Evolutionary conservation across 306 rosid genomes (phyloP).

Genomic region (Vigna mungo): DNA sequence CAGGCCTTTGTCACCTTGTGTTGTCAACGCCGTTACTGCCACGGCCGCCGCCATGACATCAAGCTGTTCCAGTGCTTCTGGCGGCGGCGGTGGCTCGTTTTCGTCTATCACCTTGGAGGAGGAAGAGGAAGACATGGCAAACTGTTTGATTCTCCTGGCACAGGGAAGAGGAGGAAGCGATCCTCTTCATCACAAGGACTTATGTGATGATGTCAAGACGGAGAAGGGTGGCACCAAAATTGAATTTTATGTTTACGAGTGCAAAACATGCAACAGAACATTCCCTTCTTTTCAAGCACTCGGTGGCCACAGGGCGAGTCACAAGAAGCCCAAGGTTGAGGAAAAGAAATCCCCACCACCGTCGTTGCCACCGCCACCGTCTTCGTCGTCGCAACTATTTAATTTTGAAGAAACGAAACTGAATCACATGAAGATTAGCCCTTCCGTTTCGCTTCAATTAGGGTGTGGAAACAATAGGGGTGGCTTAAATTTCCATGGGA

Average conservation of each 20-base stretch:
- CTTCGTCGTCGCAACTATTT: not conserved
- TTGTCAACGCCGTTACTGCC: not conserved
- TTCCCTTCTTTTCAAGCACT: slow-evolving; percentile 98
- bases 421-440: slow-evolving; percentile 3
- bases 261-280: slow-evolving; percentile 88
- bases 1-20: slow-evolving; percentile 52
- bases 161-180: slow-evolving; percentile 43
- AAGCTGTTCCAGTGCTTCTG: slow-evolving; percentile 64
- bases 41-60: slow-evolving; percentile 43
- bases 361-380: not conserved
- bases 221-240: slow-evolving; percentile 13
- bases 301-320: slow-evolving; percentile 98
- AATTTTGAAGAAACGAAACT: slow-evolving; percentile 40
- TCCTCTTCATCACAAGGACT: not conserved
- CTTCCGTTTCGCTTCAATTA: slow-evolving; percentile 43
- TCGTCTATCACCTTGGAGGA: slow-evolving; percentile 57
- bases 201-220: not conserved
- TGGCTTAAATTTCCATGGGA: not conserved
- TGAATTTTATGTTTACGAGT: slow-evolving; percentile 66
- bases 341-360: slow-evolving; percentile 40
- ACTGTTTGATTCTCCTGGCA: slow-evolving; percentile 88
- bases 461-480: slow-evolving; percentile 21
- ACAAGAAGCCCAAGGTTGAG: slow-evolving; percentile 66
- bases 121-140: slow-evolving; percentile 96
- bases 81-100: slow-evolving; percentile 48